Base-by-base conservation (phyloP, 2,329 filamentous ascomycete species). In the Neoascochyta sp. region DNA sequence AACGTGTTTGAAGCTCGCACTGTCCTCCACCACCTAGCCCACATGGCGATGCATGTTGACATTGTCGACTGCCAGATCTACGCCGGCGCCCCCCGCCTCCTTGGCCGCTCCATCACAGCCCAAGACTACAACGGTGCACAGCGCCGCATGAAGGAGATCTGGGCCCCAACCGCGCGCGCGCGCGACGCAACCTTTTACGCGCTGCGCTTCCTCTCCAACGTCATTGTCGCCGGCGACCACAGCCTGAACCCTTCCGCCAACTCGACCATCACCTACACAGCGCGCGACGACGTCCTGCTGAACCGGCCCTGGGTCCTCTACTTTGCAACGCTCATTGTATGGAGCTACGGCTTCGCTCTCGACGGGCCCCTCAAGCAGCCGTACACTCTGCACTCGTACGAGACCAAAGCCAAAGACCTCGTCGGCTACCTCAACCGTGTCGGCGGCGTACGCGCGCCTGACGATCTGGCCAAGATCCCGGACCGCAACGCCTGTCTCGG, bases 11-110 rank as follows among this genome's bases (percentile, higher is more conserved):
- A 95, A 59, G 88, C 83, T 41, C 79, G 87, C 12, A 93, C 84
- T 3, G 90, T 95, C 16, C 70, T 96, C 24, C 89, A 96, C 56
- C 87, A 94, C 51, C 71, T 98, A 9, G 92, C 92, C 0, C 92
- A 96, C 62, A 95, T 98, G 86, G 87, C 88, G 3, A 95, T 95
- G 76, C 88, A 96, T 55, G 88, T 94, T 14, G 90, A 96, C 55
- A 87, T 96, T 31, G 86, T 94, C n/a, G 90, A 96, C 60, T 90
- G 88, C 52, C 90, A 96, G 64, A 93, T 96, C 45, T 95, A 92
- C 60, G 92, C 90, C 4, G 81, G 89, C 7, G 87, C 90, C 1
- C 86, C 82, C 47, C 76, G 89, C 16, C 74, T 95, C 2, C 76
- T 96, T 4, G 90, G 92, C 13, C 80, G 90, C 25, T 81, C 82